phyloP scores from a whole-genome alignment of 306 rosid genomes.

The Lathyrus aphaca region DNA sequence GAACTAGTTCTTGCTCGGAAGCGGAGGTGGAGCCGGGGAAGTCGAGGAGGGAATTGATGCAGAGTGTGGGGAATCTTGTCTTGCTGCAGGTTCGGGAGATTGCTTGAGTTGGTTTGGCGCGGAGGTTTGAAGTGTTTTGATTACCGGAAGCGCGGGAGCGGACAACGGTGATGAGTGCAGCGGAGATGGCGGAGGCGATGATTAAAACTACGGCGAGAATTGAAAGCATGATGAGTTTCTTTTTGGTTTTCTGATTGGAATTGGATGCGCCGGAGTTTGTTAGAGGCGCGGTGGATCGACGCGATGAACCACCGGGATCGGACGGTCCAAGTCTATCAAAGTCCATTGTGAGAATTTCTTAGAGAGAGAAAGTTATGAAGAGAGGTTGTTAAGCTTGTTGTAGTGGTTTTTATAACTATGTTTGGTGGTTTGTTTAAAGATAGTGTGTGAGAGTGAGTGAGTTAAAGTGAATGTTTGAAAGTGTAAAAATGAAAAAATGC shows the following conservation, averaged over 20 bases:
- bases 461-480: background rate
- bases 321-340: conserved; percentile 53
- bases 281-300: conserved; percentile 44
- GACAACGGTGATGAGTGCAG: conserved; percentile 44
- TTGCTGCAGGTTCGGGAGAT: conserved; percentile 80
- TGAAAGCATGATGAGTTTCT: conserved; percentile 53
- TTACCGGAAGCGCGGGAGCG: conserved; percentile 38
- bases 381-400: background rate
- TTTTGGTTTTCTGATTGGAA: conserved; percentile 8
- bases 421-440: background rate
- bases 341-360: conserved; percentile 46
- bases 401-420: conserved; percentile 15
- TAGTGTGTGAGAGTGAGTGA: conserved; percentile 13
- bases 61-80: conserved; percentile 70
- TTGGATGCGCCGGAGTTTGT: background rate
- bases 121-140: conserved; percentile 25
- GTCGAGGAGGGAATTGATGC: conserved; percentile 75
- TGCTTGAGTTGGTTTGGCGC: conserved; percentile 73
- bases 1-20: conserved; percentile 67
- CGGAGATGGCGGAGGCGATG: conserved; percentile 63
- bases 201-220: conserved; percentile 56
- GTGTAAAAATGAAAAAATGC: conserved; percentile 16
- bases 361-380: background rate
- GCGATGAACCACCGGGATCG: conserved; percentile 53
- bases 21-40: conserved; percentile 78